Evolutionary conservation across 208 protist genomes (phyloP), one percentile per base, ranked within the genome.

Genomic region (Trichomonas gallinae): DNA sequence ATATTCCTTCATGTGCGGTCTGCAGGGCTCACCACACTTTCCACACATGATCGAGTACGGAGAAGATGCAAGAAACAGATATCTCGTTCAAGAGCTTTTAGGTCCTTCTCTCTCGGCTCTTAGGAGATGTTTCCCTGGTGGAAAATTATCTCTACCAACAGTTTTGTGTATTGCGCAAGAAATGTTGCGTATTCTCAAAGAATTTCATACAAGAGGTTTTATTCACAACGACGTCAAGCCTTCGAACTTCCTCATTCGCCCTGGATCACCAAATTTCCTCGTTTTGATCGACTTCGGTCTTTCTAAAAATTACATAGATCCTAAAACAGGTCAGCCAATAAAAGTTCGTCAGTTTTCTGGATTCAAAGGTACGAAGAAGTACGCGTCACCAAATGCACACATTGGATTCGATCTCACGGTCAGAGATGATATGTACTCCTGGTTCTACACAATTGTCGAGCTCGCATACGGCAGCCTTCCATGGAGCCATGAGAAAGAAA

Each of bases 271-370:
- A 11, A 38, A 23, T 93, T 44, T 23, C 17, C 87, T 93, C 34
- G 40, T 48, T 93, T 26, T 93, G 1, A 93, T 93, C n/a, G 87
- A 93, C 38, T 93, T 93, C 46, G 87, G 87, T 6, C 87, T 93
- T 51, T 48, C n/a, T 15, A 93, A 93, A 93, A 48, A 10, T 8
- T 42, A 58, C 46, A 93, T 93, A 15, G 87, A 93, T 93, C 87
- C 87, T 31, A 13, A 34, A n/a, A 93, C 87, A 58, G 34, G 34
- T 9, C 11, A 93, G 31, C 87, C 87, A 51, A 13, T 51, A 49
- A 42, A 34, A 51, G 15, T 51, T 9, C 17, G 10, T 17, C 17
- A 48, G 46, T 34, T 44, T 48, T 34, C 40, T 0, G 17, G 21
- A 0, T 93, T 93, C 44, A 38, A 26, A 48, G 87, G 87, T n/a